Conservation (phyloP, 1,284 basidiomycete species). For the Papiliotrema flavescens region DNA sequence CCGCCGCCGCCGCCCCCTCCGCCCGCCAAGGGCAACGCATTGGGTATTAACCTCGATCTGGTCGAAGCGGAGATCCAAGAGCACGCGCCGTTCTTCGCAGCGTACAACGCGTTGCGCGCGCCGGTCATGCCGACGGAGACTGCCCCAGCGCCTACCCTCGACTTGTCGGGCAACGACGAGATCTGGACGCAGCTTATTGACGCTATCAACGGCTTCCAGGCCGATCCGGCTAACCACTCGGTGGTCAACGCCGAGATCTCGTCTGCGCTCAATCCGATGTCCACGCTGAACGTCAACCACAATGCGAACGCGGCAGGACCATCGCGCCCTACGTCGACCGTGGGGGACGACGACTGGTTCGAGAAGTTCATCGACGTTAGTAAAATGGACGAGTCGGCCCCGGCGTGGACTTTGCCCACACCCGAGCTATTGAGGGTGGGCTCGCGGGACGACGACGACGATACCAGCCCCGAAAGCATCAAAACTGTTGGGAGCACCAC, state of each 20-base stretch:
- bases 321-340: background rate
- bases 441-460: slow-evolving; percentile 5
- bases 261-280: background rate
- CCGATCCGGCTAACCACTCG: background rate
- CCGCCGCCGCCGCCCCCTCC: too few species aligned
- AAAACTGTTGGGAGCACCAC: slow-evolving; percentile 23
- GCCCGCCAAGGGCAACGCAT: slow-evolving; percentile 12
- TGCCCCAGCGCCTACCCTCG: background rate
- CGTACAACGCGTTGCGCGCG: slow-evolving; percentile 14
- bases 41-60: slow-evolving; percentile 19
- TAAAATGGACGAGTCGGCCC: slow-evolving; percentile 7
- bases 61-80: slow-evolving; percentile 17
- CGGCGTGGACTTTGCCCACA: slow-evolving; percentile 13
- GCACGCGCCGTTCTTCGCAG: slow-evolving; percentile 23
- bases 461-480: slow-evolving; percentile 25
- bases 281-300: background rate
- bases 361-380: slow-evolving; percentile 25
- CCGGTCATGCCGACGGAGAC: background rate
- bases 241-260: background rate
- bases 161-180: background rate
- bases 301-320: background rate
- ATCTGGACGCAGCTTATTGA: slow-evolving; percentile 5
- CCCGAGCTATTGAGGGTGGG: slow-evolving; percentile 22
- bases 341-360: slow-evolving; percentile 23
- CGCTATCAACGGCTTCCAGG: slow-evolving; percentile 6